Evolutionary conservation across 805 yeast genomes (phyloP).

Genomic region (Candida maris): DNA sequence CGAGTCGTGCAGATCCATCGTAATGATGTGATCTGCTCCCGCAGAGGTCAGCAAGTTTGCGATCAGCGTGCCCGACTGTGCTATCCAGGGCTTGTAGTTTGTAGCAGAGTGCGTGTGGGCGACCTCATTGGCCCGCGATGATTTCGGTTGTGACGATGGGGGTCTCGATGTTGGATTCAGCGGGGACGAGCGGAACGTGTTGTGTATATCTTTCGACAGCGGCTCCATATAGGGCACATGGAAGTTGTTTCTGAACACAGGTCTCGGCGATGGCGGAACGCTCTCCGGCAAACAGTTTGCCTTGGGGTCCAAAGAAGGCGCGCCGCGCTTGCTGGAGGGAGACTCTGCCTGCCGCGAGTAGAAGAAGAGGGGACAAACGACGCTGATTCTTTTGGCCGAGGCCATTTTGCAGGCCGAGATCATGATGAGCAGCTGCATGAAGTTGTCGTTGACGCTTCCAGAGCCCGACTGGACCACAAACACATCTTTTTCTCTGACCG

Average conservation of each 20-base stretch:
- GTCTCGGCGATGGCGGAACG: conserved; percentile 46
- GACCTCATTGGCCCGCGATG: conserved; percentile 18
- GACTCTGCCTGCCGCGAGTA: conserved; percentile 95
- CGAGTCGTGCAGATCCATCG: conserved; percentile 97
- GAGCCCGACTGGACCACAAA: conserved; percentile 85
- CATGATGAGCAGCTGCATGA: conserved; percentile 77
- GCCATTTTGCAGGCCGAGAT: conserved; percentile 93
- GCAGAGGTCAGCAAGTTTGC: conserved; percentile 86
- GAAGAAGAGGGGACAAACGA: conserved; percentile 90
- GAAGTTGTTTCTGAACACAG: conserved; percentile 29
- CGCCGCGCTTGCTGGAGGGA: conserved; percentile 75
- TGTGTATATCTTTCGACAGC: conserved; percentile 12
- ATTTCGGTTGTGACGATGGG: conserved; percentile 10
- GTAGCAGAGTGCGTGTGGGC: conserved; percentile 49
- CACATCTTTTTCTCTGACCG: conserved; percentile 95
- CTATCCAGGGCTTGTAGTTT: conserved; percentile 83
- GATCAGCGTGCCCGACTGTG: conserved; percentile 89
- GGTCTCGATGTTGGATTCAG: conserved; percentile 7
- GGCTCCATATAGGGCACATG: conserved; percentile 8
- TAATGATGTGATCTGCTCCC: conserved; percentile 94
- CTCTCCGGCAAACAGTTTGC: conserved; percentile 32
- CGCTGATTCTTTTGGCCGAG: conserved; percentile 83
- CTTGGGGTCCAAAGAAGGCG: conserved; percentile 47
- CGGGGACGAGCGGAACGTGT: conserved; percentile 10
- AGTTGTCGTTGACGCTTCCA: conserved; percentile 83